A percentile compares a stretch with the other conserved stretches of the same genome.
Evolutionary conservation across 306 rosid species (phyloP).

Genomic region (Begonia masoniana): DNA sequence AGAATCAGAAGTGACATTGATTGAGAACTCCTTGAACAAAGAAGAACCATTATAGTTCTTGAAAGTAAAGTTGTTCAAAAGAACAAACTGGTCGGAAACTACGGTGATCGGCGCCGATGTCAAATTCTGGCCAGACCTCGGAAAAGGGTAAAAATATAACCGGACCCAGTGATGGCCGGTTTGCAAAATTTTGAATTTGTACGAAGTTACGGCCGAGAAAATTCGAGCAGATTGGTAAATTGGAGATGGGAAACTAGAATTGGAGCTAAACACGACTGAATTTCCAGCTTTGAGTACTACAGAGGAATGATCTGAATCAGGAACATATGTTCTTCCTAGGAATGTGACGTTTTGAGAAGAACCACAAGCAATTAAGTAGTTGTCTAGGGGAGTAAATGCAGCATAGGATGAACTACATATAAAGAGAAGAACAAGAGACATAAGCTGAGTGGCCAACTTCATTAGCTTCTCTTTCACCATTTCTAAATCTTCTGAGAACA

Average conservation of each 20-base stretch:
- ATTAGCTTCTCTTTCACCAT: slow-evolving; percentile 36
- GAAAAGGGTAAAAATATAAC: slow-evolving; percentile 56
- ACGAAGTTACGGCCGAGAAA: slow-evolving; percentile 45
- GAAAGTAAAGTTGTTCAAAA: slow-evolving; percentile 63
- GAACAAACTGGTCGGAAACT: slow-evolving; percentile 65
- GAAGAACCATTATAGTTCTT: slow-evolving; percentile 48
- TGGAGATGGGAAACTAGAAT: slow-evolving; percentile 48
- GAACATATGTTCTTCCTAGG: slow-evolving; percentile 63
- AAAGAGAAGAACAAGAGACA: slow-evolving; percentile 19
- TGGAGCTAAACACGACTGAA: slow-evolving; percentile 43
- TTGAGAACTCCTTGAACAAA: slow-evolving; percentile 71
- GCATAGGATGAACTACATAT: slow-evolving; percentile 34
- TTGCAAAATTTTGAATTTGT: slow-evolving; percentile 39
- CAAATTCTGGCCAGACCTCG: slow-evolving; percentile 33
- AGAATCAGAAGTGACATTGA: slow-evolving; percentile 53
- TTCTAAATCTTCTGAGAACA: background rate
- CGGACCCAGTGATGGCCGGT: slow-evolving; percentile 81
- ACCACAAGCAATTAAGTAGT: slow-evolving; percentile 78
- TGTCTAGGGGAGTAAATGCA: slow-evolving; percentile 46
- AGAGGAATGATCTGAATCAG: slow-evolving; percentile 31
- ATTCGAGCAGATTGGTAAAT: slow-evolving; percentile 66
- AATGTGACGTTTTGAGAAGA: slow-evolving; percentile 45
- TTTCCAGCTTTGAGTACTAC: slow-evolving; percentile 35
- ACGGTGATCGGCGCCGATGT: slow-evolving; percentile 58
- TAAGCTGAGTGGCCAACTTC: slow-evolving; percentile 27